Percentiles rank a stretch among this genome's conserved stretches.
phyloP scores from a whole-genome alignment of 352 stramenopile species.

The Globisporangium paroecandrum region DNA sequence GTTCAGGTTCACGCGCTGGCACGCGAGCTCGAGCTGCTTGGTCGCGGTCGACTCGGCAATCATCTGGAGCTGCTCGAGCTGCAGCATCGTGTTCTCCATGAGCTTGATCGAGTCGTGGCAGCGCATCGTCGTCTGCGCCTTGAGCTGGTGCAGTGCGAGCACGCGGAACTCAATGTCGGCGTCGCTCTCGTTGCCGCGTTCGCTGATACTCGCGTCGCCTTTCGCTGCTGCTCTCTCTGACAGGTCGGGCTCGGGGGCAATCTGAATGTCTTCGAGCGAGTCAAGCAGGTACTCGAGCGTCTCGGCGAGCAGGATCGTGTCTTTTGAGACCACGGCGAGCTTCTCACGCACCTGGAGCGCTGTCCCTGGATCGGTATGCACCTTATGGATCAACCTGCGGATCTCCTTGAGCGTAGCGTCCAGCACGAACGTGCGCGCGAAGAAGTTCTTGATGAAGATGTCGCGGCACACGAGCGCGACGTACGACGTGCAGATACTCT shows the following conservation, averaged over 20 bases:
- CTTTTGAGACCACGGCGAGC: conserved; percentile 89
- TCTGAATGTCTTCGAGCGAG: conserved; percentile 88
- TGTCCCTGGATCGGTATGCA: conserved; percentile 82
- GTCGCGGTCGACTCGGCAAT: conserved; percentile 89
- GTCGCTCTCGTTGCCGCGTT: conserved; percentile 30
- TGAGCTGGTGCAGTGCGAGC: conserved; percentile 86
- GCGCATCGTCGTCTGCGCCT: conserved; percentile 89
- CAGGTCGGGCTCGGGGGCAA: conserved; percentile 14
- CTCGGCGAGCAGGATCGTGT: conserved; percentile 95
- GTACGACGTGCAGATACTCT: conserved; percentile 94
- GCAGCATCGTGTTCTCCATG: conserved; percentile 89
- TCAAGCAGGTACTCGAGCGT: conserved; percentile 95
- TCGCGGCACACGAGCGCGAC: conserved; percentile 95
- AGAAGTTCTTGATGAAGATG: conserved; percentile 98
- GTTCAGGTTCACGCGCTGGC: conserved; percentile 86
- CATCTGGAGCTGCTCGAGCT: conserved; percentile 93
- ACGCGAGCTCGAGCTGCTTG: conserved; percentile 88
- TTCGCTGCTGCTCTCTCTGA: conserved; percentile 11
- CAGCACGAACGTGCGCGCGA: conserved; percentile 94
- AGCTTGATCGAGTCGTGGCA: conserved; percentile 96
- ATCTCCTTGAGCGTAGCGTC: conserved; percentile 96
- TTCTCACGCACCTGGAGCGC: conserved; percentile 87
- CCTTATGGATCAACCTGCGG: conserved; percentile 85
- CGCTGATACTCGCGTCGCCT: neutral
- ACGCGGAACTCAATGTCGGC: conserved; percentile 80